Conservation (phyloP, 2,329 filamentous ascomycete genomes). For the Tolypocladium endophyticum region DNA sequence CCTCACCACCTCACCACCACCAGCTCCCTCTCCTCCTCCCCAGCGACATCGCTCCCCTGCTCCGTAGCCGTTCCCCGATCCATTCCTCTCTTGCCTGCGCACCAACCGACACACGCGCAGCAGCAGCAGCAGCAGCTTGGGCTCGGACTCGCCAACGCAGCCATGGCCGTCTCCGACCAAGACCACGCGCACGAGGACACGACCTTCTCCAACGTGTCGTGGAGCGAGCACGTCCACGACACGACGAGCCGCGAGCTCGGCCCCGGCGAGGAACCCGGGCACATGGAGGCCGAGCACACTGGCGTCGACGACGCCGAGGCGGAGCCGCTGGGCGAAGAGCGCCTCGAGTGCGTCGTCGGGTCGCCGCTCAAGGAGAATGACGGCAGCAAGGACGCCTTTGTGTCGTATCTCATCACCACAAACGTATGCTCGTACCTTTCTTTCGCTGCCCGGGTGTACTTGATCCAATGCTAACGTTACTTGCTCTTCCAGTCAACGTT, state of each 20-base stretch:
- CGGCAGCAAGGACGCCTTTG: slow-evolving; percentile 91
- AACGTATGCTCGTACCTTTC: slow-evolving; percentile 43
- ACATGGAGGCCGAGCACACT: slow-evolving; percentile 32
- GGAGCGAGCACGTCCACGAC: slow-evolving; percentile 50
- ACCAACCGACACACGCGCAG: not conserved
- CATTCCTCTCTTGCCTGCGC: not conserved
- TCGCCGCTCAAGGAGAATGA: slow-evolving; percentile 90
- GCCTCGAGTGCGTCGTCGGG: slow-evolving; percentile 73
- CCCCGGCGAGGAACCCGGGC: slow-evolving; percentile 15
- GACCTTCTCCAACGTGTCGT: slow-evolving; percentile 74
- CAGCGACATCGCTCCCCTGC: not conserved
- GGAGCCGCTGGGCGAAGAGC: slow-evolving; percentile 57
- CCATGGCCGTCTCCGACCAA: slow-evolving; percentile 35
- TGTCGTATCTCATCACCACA: slow-evolving; percentile 90
- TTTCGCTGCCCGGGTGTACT: not conserved
- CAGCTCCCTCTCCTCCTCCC: not conserved
- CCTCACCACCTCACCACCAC: not conserved
- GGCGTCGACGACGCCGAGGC: slow-evolving; percentile 44
- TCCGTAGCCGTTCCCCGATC: not conserved
- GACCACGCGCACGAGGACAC: slow-evolving; percentile 47
- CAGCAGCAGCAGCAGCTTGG: not conserved
- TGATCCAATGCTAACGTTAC: not conserved
- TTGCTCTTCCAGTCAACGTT: slow-evolving; percentile 64
- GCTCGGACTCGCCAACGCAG: not conserved
- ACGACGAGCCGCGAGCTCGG: slow-evolving; percentile 17